Evolutionary conservation across 805 yeast species (phyloP).

Genomic region (Ogataea corticis): DNA sequence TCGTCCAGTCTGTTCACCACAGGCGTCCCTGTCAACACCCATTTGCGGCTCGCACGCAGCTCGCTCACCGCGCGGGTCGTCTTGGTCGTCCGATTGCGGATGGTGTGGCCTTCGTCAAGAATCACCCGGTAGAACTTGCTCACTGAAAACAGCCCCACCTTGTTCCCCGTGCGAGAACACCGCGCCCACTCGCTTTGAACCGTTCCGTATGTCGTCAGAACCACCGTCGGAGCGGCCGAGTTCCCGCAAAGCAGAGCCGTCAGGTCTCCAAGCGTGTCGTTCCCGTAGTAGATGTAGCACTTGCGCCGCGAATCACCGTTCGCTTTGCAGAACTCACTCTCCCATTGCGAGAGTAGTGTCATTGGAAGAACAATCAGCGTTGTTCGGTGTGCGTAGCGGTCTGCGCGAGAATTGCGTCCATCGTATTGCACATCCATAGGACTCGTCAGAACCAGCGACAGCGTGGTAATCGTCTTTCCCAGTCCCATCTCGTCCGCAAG

Average conservation of each 20-base stretch:
- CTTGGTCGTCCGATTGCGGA: slow-evolving; percentile 74
- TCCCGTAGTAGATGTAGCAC: slow-evolving; percentile 77
- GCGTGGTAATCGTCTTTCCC: slow-evolving; percentile 86
- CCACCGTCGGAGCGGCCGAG: slow-evolving; percentile 58
- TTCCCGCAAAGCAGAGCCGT: slow-evolving; percentile 41
- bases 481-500: slow-evolving; percentile 97
- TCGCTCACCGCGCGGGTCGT: slow-evolving; percentile 78
- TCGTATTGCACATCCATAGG: slow-evolving; percentile 48
- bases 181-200: slow-evolving; percentile 73
- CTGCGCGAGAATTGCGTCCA: slow-evolving; percentile 11
- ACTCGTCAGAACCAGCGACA: slow-evolving; percentile 68
- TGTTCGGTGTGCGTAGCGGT: slow-evolving; percentile 62
- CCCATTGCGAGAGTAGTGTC: slow-evolving; percentile 92
- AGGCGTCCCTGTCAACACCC: slow-evolving; percentile 94
- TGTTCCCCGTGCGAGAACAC: slow-evolving; percentile 33
- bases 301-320: slow-evolving; percentile 42
- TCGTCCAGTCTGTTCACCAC: slow-evolving; percentile 88
- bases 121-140: slow-evolving; percentile 63
- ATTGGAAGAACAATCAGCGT: slow-evolving; percentile 86
- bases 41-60: slow-evolving; percentile 62
- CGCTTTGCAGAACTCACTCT: slow-evolving; percentile 67
- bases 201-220: slow-evolving; percentile 87
- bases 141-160: slow-evolving; percentile 65
- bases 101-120: slow-evolving; percentile 89
- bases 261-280: slow-evolving; percentile 53